Base-by-base conservation (phyloP, 2,329 filamentous ascomycete genomes). In the Trichoderma sp. region DNA sequence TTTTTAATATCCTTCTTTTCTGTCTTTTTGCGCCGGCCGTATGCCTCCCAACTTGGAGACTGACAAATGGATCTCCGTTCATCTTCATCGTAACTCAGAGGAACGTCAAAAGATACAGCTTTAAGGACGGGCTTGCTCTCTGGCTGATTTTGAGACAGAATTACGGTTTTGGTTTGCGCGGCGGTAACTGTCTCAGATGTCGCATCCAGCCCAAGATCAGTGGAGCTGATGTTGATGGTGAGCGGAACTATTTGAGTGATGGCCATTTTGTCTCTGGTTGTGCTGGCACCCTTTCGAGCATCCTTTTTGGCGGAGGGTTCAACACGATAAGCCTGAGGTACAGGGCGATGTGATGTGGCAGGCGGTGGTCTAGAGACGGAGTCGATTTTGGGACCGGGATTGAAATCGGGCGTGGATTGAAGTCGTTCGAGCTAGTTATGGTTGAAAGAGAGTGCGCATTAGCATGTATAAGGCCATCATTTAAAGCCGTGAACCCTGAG, bases 21-120 rank as follows among this genome's bases (percentile, higher is more conserved):
- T 71, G 87, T 85, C 74, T 83, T 85, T 73, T 85, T 87, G 72
- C 81, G 84, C 24, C 83, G 82, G 3, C 82, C 82, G 72, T 86
- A 86, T 27, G 85, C 83, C 71, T 88, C 87, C 88, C 88, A 89
- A 68, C 84, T 88, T 1, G 88, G 88, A 1, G 88, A 89, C 68
- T 88, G 86, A 71, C 88, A 90, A 66, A 89, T 86, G 0, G 79
- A 78, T 6, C 72, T 73, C 33, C 73, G 75, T 24, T 76, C 76
- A 10, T 77, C 73, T 5, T 78, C 73, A 5, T 77, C 73, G 2
- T 77, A 73, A 4, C 75, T 74, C 2, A 76, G 73, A 2, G 78
- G 78, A 0, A 78, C 75, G 55, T 74, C 73, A 53, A 78, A 79
- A 3, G 78, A 75, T 16, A 79, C 77, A 2, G 74, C 74, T 43